Conservation (phyloP, 129 eudicot species). For the Saussurea involucrata region DNA sequence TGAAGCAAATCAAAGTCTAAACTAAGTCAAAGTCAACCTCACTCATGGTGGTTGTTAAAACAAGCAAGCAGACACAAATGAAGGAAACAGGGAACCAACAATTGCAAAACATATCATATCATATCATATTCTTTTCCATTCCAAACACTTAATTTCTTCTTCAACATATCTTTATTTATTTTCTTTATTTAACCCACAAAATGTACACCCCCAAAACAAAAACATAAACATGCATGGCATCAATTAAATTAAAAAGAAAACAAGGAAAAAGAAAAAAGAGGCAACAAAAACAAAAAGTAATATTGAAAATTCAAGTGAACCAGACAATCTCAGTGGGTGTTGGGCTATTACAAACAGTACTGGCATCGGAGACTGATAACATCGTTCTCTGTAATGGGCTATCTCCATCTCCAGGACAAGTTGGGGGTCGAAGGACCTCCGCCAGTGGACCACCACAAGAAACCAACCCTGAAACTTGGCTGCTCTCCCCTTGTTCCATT, state of each 20-base stretch:
- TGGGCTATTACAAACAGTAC: slow-evolving; percentile 60
- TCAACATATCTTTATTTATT: background rate
- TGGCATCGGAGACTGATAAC: slow-evolving; percentile 52
- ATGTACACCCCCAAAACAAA: background rate
- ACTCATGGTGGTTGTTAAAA: too few species aligned
- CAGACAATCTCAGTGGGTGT: too few species aligned
- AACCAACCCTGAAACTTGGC: slow-evolving; percentile 12
- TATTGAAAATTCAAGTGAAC: slow-evolving; percentile 18
- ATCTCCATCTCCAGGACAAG: slow-evolving; percentile 15
- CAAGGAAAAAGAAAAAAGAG: background rate
- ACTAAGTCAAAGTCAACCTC: too few species aligned
- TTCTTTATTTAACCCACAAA: background rate
- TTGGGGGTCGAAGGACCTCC: slow-evolving; percentile 39
- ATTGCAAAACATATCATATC: too few species aligned
- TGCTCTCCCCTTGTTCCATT: slow-evolving; percentile 15
- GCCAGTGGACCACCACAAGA: slow-evolving; percentile 66
- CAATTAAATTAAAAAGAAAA: background rate
- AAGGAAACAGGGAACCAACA: too few species aligned
- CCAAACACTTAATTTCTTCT: too few species aligned
- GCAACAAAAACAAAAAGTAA: background rate
- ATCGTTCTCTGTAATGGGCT: slow-evolving; percentile 35
- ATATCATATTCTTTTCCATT: too few species aligned
- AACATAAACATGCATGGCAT: background rate
- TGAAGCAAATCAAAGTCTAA: too few species aligned
- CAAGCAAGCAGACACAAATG: too few species aligned